These are phyloP conservation scores for Aspergillus piperis DNA, from an alignment of 2,329 filamentous ascomycete species.

Conservation along the genomic window DNA sequence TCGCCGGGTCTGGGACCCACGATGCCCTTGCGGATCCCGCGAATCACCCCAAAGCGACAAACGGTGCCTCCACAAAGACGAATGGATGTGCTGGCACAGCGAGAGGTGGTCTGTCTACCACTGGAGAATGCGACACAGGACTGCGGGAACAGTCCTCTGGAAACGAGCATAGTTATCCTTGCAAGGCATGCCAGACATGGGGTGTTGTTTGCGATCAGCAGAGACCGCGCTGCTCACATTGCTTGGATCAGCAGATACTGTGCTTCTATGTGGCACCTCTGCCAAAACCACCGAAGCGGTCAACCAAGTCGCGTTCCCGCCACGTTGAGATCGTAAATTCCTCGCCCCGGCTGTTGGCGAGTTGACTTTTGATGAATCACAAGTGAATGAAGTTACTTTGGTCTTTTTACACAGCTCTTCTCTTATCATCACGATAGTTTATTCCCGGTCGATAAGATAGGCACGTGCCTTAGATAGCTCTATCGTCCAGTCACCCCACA, in stretches of 20 bases:
- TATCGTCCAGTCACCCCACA: background rate
- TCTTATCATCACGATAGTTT: background rate
- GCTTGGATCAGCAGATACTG: conserved; percentile 33
- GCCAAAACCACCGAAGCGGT: conserved; percentile 21
- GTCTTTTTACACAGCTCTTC: background rate
- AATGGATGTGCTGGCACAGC: background rate
- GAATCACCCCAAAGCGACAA: background rate
- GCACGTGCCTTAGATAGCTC: background rate
- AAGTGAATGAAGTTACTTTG: conserved; percentile 3
- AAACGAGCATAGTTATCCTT: conserved; percentile 11
- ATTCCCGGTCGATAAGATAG: background rate
- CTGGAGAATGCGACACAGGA: background rate
- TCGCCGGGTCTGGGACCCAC: conserved; percentile 1
- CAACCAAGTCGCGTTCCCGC: conserved; percentile 11
- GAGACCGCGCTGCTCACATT: conserved; percentile 34
- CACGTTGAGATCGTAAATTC: background rate
- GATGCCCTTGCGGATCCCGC: conserved; percentile 1
- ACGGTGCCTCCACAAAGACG: background rate
- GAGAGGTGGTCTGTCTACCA: background rate
- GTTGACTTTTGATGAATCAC: background rate
- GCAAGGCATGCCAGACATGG: conserved; percentile 34
- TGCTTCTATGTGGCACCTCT: conserved; percentile 37
- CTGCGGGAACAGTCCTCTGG: background rate
- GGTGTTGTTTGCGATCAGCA: conserved; percentile 31
- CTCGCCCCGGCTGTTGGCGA: background rate